Percentiles rank a stretch among this genome's conserved stretches.
phyloP scores from a whole-genome alignment of 257 asterid genomes.

The Penstemon barbatus region DNA sequence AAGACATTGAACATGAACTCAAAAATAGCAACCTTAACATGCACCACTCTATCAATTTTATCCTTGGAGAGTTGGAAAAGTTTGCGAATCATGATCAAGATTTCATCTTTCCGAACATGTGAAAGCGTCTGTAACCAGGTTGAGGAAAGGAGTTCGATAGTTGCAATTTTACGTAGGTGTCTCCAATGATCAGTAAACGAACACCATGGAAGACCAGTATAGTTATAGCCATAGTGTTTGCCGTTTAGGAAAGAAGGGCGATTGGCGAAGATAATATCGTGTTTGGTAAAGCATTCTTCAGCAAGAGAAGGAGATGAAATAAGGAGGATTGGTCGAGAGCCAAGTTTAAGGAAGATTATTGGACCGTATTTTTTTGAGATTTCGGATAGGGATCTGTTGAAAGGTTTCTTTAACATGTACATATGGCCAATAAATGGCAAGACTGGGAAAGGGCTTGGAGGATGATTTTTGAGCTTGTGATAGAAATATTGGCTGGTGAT shows the following conservation, averaged over 20 bases:
- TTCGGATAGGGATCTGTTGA: constrained; percentile 28
- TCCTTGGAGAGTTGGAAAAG: not conserved
- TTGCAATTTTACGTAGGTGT: constrained; percentile 35
- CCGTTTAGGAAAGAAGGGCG: constrained; percentile 38
- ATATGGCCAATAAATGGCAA: constrained; percentile 45
- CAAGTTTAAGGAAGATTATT: constrained; percentile 35
- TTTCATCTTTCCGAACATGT: constrained; percentile 2
- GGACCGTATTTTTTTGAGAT: constrained; percentile 39
- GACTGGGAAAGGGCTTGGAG: constrained; percentile 37
- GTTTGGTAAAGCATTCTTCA: constrained; percentile 45
- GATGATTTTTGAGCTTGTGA: constrained; percentile 36
- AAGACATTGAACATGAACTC: constrained; percentile 24
- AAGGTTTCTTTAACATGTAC: constrained; percentile 40
- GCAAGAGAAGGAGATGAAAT: constrained; percentile 38
- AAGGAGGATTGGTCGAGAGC: constrained; percentile 35
- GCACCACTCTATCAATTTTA: not conserved
- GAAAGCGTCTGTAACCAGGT: constrained; percentile 28
- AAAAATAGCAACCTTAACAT: constrained; percentile 10
- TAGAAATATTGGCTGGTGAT: constrained; percentile 1
- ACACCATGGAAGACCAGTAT: constrained; percentile 39
- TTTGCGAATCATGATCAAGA: not conserved
- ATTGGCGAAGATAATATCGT: constrained; percentile 45
- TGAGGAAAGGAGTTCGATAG: constrained; percentile 39
- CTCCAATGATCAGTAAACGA: constrained; percentile 54
- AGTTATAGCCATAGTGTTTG: constrained; percentile 42